A percentile compares a stretch with the other conserved stretches of the same genome.
Conservation (phyloP, 176 grass and related monocot species). For the Urochloa ruziziensis region DNA sequence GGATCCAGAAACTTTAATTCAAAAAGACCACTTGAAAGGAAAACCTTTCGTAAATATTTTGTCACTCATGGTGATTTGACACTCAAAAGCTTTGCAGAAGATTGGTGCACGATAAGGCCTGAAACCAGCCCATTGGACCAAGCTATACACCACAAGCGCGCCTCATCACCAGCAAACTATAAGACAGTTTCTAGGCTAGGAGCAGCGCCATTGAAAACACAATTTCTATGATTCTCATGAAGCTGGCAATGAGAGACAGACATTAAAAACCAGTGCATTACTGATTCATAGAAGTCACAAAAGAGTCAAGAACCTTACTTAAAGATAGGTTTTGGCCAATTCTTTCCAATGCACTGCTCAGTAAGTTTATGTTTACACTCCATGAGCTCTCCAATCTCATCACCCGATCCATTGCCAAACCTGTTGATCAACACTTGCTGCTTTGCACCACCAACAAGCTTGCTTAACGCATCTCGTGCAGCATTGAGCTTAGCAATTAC, state of each 20-base stretch:
- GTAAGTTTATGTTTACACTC: conserved; percentile 73
- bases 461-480: conserved; percentile 64
- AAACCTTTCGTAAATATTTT: background rate
- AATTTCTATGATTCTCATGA: too few relatives aligned
- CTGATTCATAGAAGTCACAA: background rate
- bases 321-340: conserved; percentile 63
- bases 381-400: conserved; percentile 48
- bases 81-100: background rate
- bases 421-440: conserved; percentile 3
- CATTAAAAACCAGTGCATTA: background rate
- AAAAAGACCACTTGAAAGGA: background rate
- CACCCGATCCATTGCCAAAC: background rate
- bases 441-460: conserved; percentile 34
- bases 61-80: background rate
- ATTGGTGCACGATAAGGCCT: too few relatives aligned
- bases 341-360: conserved; percentile 54
- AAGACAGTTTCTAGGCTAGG: too few relatives aligned
- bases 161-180: too few relatives aligned
- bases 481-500: conserved; percentile 80
- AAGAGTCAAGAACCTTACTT: conserved; percentile 55
- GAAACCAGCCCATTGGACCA: too few relatives aligned
- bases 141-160: too few relatives aligned
- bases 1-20: background rate
- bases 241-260: background rate
- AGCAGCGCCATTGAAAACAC: too few relatives aligned